Base-by-base conservation (phyloP, 352 stramenopile genomes). In the Pythium rhizo-oryzae region DNA sequence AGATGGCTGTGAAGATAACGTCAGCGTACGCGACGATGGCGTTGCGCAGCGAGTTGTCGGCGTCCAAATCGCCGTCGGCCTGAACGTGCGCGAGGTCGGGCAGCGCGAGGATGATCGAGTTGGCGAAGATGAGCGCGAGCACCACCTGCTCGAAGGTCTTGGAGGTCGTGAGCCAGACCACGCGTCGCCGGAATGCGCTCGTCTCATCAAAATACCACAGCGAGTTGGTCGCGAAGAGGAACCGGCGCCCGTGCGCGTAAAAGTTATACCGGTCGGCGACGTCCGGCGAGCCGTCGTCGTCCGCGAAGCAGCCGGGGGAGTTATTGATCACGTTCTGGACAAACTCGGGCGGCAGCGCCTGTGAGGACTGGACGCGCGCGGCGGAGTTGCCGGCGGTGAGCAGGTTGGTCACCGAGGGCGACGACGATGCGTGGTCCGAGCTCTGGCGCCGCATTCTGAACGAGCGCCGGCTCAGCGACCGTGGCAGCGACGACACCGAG, bases 61-160 rank as follows among this genome's bases (percentile, higher is more conserved):
- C 76, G 33, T 71, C 74, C 25, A 77, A 77, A 15, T 76, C 71
- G 24, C 80, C 78, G 39, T 74, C 49, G 2, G 46, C 51, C 41
- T 84, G 65, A 7, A 86, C 72, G 50, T 87, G 59, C 28, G 73
- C 72, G 30, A 89, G 79, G 56, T 94, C 87, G 9, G 84, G 81
- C 59, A 92, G 70, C 15, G 79, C 87, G 19, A 97, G 81, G 41
- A 92, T 78, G 25, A 96, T 74, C 8, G 85, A 93, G 70, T 95
- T 96, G 44, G 89, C 76, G 13, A 90, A 61, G 62, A 97, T 94
- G 46, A 94, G 71, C 16, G 78, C 52, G 21, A 97, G 74, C 51
- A 95, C 90, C 44, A 94, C 67, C 8, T 71, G 72, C 61, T 95
- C 84, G 66, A 97, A 96, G 37, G 59, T 23, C 21, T 69, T 71